A percentile compares a stretch with the other conserved stretches of the same genome.
These are phyloP conservation scores for Hypomontagnella monticulosa DNA, from an alignment of 495 filamentous ascomycete species.

Conservation along the genomic window DNA sequence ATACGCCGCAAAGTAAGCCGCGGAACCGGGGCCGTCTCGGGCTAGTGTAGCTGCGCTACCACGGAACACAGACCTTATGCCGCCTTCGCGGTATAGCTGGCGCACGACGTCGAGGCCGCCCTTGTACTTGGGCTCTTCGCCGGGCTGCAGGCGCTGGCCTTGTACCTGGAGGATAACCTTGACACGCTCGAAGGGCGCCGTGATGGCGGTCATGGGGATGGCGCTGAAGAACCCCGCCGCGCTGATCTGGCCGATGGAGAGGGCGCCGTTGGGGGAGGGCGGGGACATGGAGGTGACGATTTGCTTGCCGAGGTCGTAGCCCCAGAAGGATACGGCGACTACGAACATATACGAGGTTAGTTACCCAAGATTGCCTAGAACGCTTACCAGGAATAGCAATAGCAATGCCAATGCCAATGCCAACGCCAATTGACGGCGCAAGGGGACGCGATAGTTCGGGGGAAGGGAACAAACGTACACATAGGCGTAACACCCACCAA, in stretches of 20 bases:
- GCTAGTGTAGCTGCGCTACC: slow-evolving; percentile 91
- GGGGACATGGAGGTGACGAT: slow-evolving; percentile 76
- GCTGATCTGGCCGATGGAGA: slow-evolving; percentile 87
- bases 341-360: not conserved
- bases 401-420: too few species aligned
- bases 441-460: too few species aligned
- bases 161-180: slow-evolving; percentile 99
- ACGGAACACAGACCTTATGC: slow-evolving; percentile 88
- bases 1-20: slow-evolving; percentile 97
- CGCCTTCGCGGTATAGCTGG: slow-evolving; percentile 92
- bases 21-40: slow-evolving; percentile 89
- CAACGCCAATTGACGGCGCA: too few species aligned
- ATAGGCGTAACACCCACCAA: slow-evolving; percentile 96
- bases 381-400: not conserved
- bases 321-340: slow-evolving; percentile 99
- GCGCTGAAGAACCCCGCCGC: slow-evolving; percentile 97
- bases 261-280: slow-evolving; percentile 70
- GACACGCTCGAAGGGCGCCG: slow-evolving; percentile 96
- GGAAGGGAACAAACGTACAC: slow-evolving; percentile 71
- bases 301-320: slow-evolving; percentile 93
- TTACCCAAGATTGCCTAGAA: too few species aligned
- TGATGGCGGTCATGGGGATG: slow-evolving; percentile 97
- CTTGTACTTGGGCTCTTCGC: slow-evolving; percentile 91
- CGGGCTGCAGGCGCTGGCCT: slow-evolving; percentile 88
- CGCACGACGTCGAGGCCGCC: slow-evolving; percentile 93